Evolutionary conservation across 441 rosid species (phyloP).

Genomic region (Metrosideros polymorpha): DNA sequence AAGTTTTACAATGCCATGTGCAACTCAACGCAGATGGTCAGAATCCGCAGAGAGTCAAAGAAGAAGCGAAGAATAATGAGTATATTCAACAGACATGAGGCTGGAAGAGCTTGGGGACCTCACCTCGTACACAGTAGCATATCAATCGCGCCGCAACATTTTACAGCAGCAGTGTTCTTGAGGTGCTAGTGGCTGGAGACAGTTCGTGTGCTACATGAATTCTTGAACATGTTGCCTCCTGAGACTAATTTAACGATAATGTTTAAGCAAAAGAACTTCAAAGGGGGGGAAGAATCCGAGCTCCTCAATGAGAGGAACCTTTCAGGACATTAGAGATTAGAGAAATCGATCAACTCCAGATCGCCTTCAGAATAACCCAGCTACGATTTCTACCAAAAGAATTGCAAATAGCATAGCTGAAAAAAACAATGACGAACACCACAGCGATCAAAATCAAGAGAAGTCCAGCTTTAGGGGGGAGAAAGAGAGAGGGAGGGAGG

Average conservation of each 20-base stretch:
- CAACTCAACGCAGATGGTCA: background rate
- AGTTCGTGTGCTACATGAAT: background rate
- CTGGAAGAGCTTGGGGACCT: background rate
- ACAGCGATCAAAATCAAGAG: background rate
- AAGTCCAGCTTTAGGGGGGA: background rate
- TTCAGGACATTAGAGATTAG: background rate
- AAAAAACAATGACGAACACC: background rate
- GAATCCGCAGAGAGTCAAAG: slow-evolving; percentile 11
- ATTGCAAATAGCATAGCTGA: background rate
- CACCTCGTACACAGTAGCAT: background rate
- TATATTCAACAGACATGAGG: background rate
- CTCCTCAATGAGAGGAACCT: background rate
- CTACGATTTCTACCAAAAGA: background rate
- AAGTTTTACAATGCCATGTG: background rate
- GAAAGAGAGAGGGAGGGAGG: background rate
- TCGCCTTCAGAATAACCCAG: background rate
- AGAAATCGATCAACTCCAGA: background rate
- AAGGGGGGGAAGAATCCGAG: background rate
- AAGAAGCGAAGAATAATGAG: background rate
- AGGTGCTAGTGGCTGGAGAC: background rate
- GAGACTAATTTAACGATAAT: background rate
- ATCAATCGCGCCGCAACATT: background rate
- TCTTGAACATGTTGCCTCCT: background rate
- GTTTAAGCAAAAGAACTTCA: background rate
- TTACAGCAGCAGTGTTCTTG: background rate